Conservation (phyloP, 257 asterid genomes). For the Salvia splendens region DNA sequence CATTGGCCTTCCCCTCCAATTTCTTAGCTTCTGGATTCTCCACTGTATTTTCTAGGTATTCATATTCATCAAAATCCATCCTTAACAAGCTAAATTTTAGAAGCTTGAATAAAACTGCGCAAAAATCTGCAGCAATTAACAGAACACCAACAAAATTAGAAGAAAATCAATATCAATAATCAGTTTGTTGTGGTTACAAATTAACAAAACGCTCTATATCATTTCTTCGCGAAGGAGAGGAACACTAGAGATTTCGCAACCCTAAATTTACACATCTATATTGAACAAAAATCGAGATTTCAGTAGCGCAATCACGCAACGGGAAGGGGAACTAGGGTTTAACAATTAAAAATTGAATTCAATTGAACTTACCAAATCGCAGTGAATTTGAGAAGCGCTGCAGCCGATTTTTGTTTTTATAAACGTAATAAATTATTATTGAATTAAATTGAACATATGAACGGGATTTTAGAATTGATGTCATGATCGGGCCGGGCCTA, state of each 20-base stretch:
- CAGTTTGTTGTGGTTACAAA: neutral
- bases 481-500: constrained; percentile 14
- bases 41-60: constrained; percentile 51
- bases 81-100: constrained; percentile 2
- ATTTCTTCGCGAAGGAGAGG: constrained; percentile 17
- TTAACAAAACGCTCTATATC: constrained; percentile 3
- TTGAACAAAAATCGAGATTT: constrained; percentile 9
- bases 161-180: neutral
- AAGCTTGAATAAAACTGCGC: constrained; percentile 16
- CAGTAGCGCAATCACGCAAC: neutral
- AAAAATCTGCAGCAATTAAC: constrained; percentile 23
- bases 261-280: constrained; percentile 22
- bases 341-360: constrained; percentile 17
- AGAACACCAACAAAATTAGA: constrained; percentile 10
- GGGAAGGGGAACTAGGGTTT: constrained; percentile 38
- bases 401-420: constrained; percentile 1
- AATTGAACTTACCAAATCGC: constrained; percentile 24
- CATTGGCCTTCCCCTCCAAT: constrained; percentile 44
- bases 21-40: constrained; percentile 50
- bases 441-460: no score
- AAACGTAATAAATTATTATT: neutral
- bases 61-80: constrained; percentile 67
- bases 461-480: neutral
- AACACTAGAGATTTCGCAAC: constrained; percentile 26
- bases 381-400: constrained; percentile 22